Evolutionary conservation across 2,329 filamentous ascomycete genomes (phyloP).

Genomic region (Cytospora leucostoma): DNA sequence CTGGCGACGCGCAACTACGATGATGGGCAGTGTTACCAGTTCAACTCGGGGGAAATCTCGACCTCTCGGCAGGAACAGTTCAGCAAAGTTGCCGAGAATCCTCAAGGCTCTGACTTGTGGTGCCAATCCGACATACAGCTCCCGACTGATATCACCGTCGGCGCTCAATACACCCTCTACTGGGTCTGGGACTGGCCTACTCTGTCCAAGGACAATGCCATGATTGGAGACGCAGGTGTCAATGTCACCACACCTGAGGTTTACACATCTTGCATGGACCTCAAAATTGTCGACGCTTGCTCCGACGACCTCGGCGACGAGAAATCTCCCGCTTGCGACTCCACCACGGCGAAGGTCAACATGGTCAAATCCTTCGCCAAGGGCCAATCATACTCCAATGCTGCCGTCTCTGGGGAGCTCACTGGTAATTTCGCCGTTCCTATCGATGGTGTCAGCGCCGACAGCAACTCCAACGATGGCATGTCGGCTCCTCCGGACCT

Average conservation of each 20-base stretch:
- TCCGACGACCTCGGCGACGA: slow-evolving; percentile 41
- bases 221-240: slow-evolving; percentile 38
- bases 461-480: slow-evolving; percentile 25
- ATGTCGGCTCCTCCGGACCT: slow-evolving; percentile 25
- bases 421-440: slow-evolving; percentile 47
- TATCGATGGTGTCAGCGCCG: slow-evolving; percentile 31
- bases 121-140: slow-evolving; percentile 83
- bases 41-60: slow-evolving; percentile 63
- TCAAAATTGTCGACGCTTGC: slow-evolving; percentile 36
- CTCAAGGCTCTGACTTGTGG: slow-evolving; percentile 62
- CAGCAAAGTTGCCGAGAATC: slow-evolving; percentile 50
- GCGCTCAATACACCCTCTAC: slow-evolving; percentile 76
- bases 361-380: slow-evolving; percentile 36
- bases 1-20: slow-evolving; percentile 81
- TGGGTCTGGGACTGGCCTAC: slow-evolving; percentile 97
- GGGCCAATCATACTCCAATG: slow-evolving; percentile 44
- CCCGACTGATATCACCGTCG: slow-evolving; percentile 63
- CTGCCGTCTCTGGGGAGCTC: slow-evolving; percentile 50
- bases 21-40: slow-evolving; percentile 86
- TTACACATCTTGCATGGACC: slow-evolving; percentile 49
- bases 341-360: slow-evolving; percentile 30
- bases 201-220: slow-evolving; percentile 41
- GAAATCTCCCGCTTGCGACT: slow-evolving; percentile 41
- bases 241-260: slow-evolving; percentile 38
- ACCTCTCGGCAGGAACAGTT: slow-evolving; percentile 58